These are phyloP conservation scores for Penicillium sp. DNA, from an alignment of 2,329 filamentous ascomycete species.

Conservation along the genomic window DNA sequence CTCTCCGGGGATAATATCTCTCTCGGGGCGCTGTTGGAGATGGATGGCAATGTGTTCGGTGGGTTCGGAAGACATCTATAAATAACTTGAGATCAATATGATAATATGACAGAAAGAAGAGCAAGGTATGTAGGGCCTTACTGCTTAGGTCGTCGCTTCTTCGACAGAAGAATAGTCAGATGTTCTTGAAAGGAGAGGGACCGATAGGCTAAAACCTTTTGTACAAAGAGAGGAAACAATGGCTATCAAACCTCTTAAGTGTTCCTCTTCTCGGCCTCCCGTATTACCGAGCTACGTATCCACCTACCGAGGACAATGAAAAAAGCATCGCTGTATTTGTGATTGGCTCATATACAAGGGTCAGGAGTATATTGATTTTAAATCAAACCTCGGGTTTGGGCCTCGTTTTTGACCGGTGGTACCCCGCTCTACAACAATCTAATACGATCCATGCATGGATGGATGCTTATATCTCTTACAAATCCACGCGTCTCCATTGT, in stretches of 20 bases:
- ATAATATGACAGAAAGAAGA: not conserved
- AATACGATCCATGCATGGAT: too few relatives aligned
- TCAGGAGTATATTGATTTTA: not conserved
- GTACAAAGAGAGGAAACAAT: not conserved
- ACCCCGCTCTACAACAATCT: too few relatives aligned
- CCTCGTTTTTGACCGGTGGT: too few relatives aligned
- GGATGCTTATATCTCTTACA: too few relatives aligned
- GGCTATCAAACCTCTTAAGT: too few relatives aligned
- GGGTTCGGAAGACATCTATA: not conserved
- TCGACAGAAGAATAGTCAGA: constrained; percentile 34
- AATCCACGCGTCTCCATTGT: too few relatives aligned
- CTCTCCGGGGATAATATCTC: not conserved
- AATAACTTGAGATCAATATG: not conserved
- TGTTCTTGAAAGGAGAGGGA: too few relatives aligned
- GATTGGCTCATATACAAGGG: not conserved
- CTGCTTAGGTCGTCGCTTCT: constrained; percentile 3
- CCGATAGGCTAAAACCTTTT: not conserved
- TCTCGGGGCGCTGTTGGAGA: not conserved
- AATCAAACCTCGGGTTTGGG: not conserved
- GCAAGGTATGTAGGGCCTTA: not conserved
- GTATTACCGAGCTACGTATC: not conserved
- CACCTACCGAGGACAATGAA: not conserved
- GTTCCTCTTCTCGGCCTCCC: too few relatives aligned
- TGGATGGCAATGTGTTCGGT: not conserved
- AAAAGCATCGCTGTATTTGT: not conserved